Evolutionary conservation across 2,329 filamentous ascomycete species (phyloP), one percentile per base, ranked within the genome.

Genomic region (Talaromyces sp.): DNA sequence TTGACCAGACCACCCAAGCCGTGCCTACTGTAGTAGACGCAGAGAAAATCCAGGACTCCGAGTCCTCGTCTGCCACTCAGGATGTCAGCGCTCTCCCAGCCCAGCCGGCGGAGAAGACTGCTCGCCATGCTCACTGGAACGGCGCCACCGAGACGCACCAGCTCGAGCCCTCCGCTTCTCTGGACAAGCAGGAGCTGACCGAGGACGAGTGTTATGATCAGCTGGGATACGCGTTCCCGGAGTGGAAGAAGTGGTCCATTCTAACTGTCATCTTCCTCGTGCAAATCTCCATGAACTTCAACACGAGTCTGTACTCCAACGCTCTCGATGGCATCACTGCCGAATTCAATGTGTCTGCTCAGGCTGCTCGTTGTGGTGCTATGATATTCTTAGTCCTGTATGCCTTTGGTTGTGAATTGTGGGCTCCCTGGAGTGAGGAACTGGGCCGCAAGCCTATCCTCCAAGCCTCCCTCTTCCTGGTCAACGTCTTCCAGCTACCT

Each of bases 341-440:
- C 21, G 82, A 91, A 63, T 95, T 90, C 65, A 66, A 76, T 53
- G 86, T 93, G 63, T 88, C 86, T 63, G 77, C 78, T 29, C 88
- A 91, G 72, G 85, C 83, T 4, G 89, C 87, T 4, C 84, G 89
- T 58, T 83, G 85, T 60, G 90, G 90, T 70, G 89, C 89, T 62
- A 88, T 89, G 77, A 84, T 92, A 64, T 95, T 93, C 77, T 77
- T 96, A 43, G 82, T 95, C 56, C 74, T 87, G 2, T 95, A 96
- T 72, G 90, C 90, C 41, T 93, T 95, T 71, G 91, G 91, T 38
- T 95, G 91, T 72, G 91, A 95, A 73, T 81, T 93, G 0, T 95
- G 91, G 91, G 91, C 91, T 0, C 91, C 91, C 0, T 95, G 90
- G 89, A 89, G 86, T 52, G 91, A 96, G 72, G 91, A 95, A 69